A percentile compares a stretch with the other conserved stretches of the same genome.
phyloP scores from a whole-genome alignment of 192 early-diverging fungal genomes.

The Coemansia sp. region DNA sequence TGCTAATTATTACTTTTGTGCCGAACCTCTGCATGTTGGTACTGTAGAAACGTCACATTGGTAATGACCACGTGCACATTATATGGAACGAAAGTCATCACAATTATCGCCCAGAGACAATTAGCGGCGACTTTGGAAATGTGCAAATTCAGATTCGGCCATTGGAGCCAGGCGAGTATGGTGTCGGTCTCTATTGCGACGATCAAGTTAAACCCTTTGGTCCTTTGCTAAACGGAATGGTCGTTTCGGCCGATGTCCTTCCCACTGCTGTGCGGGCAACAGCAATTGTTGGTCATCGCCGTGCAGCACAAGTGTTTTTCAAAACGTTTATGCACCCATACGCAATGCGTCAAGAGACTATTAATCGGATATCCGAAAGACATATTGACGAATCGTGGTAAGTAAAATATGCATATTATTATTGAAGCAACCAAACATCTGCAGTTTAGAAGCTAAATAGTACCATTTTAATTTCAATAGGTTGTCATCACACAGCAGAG shows the following conservation, averaged over 20 bases:
- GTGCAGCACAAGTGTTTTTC: conserved; percentile 27
- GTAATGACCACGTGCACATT: conserved; percentile 98
- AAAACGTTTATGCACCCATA: conserved; percentile 38
- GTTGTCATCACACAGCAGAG: conserved; percentile 6
- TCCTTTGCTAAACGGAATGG: conserved; percentile 74
- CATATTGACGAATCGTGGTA: conserved; percentile 29
- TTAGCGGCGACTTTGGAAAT: conserved; percentile 98
- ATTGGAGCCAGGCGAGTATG: conserved; percentile 60
- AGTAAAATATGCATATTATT: background rate
- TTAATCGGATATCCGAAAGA: conserved; percentile 39
- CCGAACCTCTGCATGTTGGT: background rate
- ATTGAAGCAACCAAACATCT: background rate
- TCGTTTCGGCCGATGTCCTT: conserved; percentile 70
- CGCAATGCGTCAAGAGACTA: conserved; percentile 34
- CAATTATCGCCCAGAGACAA: conserved; percentile 83
- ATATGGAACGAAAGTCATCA: conserved; percentile 94
- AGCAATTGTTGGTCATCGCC: conserved; percentile 68
- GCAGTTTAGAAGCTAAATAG: background rate
- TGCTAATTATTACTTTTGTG: background rate
- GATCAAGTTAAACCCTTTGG: conserved; percentile 77
- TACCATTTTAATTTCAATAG: background rate
- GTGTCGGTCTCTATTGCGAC: conserved; percentile 61
- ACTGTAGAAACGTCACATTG: conserved; percentile 91
- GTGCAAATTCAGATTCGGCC: conserved; percentile 90
- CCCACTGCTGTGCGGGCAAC: conserved; percentile 78